Evolutionary conservation across 139 green algal genomes (phyloP).

Genomic region (Micractinium sp.): DNA sequence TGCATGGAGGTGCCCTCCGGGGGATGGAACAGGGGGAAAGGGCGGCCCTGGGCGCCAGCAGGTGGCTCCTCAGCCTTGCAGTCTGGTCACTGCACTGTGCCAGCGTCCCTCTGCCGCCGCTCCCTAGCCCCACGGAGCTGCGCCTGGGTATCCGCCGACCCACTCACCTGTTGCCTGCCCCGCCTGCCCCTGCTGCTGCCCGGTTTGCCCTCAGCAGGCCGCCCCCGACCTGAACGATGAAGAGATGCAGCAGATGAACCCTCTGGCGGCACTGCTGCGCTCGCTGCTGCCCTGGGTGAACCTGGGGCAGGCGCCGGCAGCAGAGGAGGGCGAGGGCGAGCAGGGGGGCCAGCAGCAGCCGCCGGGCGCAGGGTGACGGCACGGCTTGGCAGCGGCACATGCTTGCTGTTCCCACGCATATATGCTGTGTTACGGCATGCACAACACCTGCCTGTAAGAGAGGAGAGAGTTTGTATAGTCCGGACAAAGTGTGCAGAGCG

Average conservation of each 20-base stretch:
- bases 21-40: too few species aligned
- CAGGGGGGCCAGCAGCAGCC: neutral
- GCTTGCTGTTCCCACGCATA: too few species aligned
- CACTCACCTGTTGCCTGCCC: neutral
- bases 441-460: neutral
- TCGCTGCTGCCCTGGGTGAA: slow-evolving; percentile 85
- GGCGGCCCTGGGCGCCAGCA: too few species aligned
- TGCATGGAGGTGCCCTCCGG: too few species aligned
- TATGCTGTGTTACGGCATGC: too few species aligned
- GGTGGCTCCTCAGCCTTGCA: too few species aligned
- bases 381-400: too few species aligned
- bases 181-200: neutral
- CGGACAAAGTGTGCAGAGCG: too few species aligned
- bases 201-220: neutral
- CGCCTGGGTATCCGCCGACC: too few species aligned
- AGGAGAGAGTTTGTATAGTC: neutral
- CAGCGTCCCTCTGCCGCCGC: too few species aligned
- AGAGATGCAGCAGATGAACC: slow-evolving; percentile 64
- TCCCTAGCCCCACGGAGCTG: neutral
- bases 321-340: neutral
- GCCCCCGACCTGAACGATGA: slow-evolving; percentile 42
- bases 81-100: too few species aligned
- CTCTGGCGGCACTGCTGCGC: slow-evolving; percentile 75
- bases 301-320: slow-evolving; percentile 61
- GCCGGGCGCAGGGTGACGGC: neutral